Evolutionary conservation across 2,329 filamentous ascomycete genomes (phyloP).

Genomic region (Aspergillus sp.): DNA sequence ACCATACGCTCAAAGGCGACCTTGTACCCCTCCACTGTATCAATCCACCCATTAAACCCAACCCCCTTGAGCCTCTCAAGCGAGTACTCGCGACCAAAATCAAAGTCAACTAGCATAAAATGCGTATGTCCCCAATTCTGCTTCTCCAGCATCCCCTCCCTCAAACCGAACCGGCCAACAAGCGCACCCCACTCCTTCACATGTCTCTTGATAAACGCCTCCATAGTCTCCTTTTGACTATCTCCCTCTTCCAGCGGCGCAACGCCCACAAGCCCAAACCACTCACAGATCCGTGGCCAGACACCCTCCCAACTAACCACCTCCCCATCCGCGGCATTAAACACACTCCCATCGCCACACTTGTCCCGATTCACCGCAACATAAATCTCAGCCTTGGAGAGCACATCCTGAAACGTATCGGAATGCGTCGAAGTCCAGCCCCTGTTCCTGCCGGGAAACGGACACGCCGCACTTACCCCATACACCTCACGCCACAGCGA

Average conservation of each 20-base stretch:
- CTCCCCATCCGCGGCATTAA: constrained; percentile 31
- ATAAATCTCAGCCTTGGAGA: constrained; percentile 30
- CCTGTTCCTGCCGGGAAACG: neutral
- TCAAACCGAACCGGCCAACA: constrained; percentile 17
- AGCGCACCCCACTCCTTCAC: no score
- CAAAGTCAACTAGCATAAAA: constrained; percentile 27
- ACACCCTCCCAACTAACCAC: constrained; percentile 28
- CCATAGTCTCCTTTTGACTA: constrained; percentile 1
- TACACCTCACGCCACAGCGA: constrained; percentile 27
- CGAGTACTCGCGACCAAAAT: constrained; percentile 22
- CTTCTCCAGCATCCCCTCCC: constrained; percentile 20
- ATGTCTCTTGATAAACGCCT: neutral
- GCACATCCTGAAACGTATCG: constrained; percentile 34
- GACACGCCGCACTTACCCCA: constrained; percentile 12
- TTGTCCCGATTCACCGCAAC: constrained; percentile 30
- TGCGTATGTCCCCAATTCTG: constrained; percentile 27
- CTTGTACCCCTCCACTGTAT: constrained; percentile 25
- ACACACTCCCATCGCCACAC: constrained; percentile 23
- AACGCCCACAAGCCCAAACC: constrained; percentile 33
- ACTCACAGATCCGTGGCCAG: constrained; percentile 32
- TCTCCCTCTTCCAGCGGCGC: constrained; percentile 16
- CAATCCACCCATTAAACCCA: constrained; percentile 29
- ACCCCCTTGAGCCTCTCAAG: constrained; percentile 21
- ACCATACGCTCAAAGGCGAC: constrained; percentile 30
- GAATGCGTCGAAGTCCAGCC: constrained; percentile 26